Evolutionary conservation across 768 basidiomycete species (phyloP), one percentile per base, ranked within the genome.

Genomic region (Ramaria sp.): DNA sequence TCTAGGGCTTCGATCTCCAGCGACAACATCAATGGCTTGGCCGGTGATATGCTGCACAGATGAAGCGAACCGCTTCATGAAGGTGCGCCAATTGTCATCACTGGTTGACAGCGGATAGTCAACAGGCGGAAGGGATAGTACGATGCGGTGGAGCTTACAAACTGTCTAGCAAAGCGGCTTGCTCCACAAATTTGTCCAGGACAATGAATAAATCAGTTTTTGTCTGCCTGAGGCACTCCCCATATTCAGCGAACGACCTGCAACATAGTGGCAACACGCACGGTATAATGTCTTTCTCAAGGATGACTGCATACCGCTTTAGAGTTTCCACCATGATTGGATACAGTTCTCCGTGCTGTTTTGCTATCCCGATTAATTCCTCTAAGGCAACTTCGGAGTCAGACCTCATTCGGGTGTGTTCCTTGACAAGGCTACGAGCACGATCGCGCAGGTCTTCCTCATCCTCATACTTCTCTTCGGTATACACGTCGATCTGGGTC

Each of bases 401-500:
- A 1, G 78, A 78, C 4, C 64, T 62, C 2, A 57, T 64, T 11
- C 59, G 54, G 3, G 64, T 49, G 34, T 60, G 67, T 19, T 59
- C 63, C 53, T 60, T 61, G 42, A 75, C 67, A 37, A 69, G 65
- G 54, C 62, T 70, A 37, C 71, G 75, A 38, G 79, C 73, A 37
- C 81, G 78, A 60, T 92, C 84, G 39, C 82, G 81, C 69, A 89
- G 77, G 51, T 93, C 88, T 64, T 88, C 84, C 66, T 90, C 87
- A 65, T 96, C 92, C 63, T 94, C 91, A 46, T 84, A 88, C 62
- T 90, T 88, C 67, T 94, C 91, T 60, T 95, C 91, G 0, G 80
- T 78, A 63, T 92, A 95, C 27, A 90, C 76, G 60, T 86, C 80
- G 6, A 93, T 70, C 63, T 94, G 92, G 0, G 76, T 86, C n/a